Evolutionary conservation across 1,139 yeast species (phyloP).

Genomic region (Keqinozyma sinolaborantium): DNA sequence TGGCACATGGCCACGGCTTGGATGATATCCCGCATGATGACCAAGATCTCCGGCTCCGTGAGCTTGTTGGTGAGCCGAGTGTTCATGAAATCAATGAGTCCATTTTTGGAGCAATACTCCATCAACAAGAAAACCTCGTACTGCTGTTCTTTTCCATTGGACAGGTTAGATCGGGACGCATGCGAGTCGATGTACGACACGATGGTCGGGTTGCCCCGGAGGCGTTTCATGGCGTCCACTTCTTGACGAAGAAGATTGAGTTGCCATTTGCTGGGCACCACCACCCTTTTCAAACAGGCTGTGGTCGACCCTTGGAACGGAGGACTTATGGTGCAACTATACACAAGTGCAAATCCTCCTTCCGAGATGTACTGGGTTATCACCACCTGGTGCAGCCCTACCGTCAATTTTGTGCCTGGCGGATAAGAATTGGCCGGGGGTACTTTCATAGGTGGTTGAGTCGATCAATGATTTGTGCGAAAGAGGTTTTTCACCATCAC

Average conservation of each 20-base stretch:
- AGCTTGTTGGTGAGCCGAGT: slow-evolving; percentile 79
- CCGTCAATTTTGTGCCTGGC: slow-evolving; percentile 60
- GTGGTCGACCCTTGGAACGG: slow-evolving; percentile 40
- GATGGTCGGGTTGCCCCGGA: slow-evolving; percentile 72
- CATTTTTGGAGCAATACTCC: slow-evolving; percentile 89
- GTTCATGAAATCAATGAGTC: slow-evolving; percentile 92
- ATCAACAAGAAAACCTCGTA: slow-evolving; percentile 88
- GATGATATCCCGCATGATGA: slow-evolving; percentile 79
- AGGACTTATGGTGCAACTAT: slow-evolving; percentile 58
- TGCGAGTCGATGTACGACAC: slow-evolving; percentile 93
- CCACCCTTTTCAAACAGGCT: slow-evolving; percentile 74
- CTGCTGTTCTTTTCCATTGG: slow-evolving; percentile 29
- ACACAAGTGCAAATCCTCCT: slow-evolving; percentile 81
- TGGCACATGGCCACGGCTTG: slow-evolving; percentile 89
- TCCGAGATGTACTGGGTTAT: slow-evolving; percentile 61
- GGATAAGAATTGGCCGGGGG: slow-evolving; percentile 54
- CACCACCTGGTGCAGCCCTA: slow-evolving; percentile 60
- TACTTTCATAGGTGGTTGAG: slow-evolving; percentile 8
- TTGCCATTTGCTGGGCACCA: slow-evolving; percentile 70
- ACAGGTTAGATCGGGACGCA: slow-evolving; percentile 60
- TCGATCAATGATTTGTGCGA: too few relatives aligned
- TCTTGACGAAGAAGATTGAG: slow-evolving; percentile 68
- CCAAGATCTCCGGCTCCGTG: slow-evolving; percentile 76
- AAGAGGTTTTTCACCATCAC: too few relatives aligned
- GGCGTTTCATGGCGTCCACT: slow-evolving; percentile 79